phyloP scores from a whole-genome alignment of 108 stramenopile genomes.

The Parietichytrium sp. region DNA sequence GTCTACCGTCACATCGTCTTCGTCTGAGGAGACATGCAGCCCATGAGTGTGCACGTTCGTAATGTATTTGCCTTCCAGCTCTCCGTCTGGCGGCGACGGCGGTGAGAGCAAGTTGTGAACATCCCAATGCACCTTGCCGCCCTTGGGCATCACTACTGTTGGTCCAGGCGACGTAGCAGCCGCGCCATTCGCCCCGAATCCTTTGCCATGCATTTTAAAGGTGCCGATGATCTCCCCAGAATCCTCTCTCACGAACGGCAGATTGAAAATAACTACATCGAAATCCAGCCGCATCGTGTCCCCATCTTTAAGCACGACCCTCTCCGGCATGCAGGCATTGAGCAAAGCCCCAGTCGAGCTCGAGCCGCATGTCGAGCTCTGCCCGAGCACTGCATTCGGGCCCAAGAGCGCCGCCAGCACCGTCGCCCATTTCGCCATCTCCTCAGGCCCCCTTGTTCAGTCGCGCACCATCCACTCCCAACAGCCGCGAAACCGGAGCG shows the following conservation, averaged over 20 bases:
- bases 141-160: not conserved
- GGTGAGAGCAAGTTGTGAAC: not conserved
- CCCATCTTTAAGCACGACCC: slow-evolving; percentile 1
- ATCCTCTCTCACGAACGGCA: not conserved
- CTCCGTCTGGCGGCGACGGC: not conserved
- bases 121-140: not conserved
- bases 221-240: not conserved
- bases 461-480: no score
- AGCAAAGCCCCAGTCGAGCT: not conserved
- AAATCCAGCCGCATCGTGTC: slow-evolving; percentile 3
- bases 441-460: no score
- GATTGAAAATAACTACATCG: not conserved
- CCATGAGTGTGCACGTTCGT: slow-evolving; percentile 24
- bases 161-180: not conserved
- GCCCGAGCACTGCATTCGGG: no score
- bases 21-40: not conserved
- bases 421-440: no score
- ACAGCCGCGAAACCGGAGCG: no score
- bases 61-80: not conserved
- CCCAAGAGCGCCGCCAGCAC: no score
- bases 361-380: slow-evolving; percentile 9
- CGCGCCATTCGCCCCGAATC: slow-evolving; percentile 20
- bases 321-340: not conserved
- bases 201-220: slow-evolving; percentile 31
- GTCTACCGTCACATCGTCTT: slow-evolving; percentile 13